These are phyloP conservation scores for Ceratobasidium sp. DNA, from an alignment of 1,284 basidiomycete species.

Conservation along the genomic window DNA sequence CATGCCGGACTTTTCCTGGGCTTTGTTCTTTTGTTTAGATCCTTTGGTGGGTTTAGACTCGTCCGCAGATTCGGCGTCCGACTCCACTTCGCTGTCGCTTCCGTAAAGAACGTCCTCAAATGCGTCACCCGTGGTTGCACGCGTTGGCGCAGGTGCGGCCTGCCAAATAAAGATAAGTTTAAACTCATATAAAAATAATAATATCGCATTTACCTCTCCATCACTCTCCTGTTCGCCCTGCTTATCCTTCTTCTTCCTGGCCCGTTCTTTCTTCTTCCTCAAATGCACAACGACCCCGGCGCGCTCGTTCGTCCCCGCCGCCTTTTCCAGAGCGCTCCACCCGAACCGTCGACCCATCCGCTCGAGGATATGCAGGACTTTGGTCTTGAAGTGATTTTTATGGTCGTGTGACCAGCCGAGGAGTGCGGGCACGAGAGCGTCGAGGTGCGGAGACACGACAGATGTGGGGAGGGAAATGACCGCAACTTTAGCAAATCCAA, in stretches of 20 bases:
- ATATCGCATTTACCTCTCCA: slow-evolving; percentile 56
- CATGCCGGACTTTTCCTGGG: slow-evolving; percentile 54
- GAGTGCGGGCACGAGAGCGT: slow-evolving; percentile 83
- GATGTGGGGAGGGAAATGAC: slow-evolving; percentile 84
- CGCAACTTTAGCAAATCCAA: slow-evolving; percentile 95
- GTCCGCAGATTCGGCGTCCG: slow-evolving; percentile 73
- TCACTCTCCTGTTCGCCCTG: slow-evolving; percentile 63
- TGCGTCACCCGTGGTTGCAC: slow-evolving; percentile 74
- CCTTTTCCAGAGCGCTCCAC: slow-evolving; percentile 76
- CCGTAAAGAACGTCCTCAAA: slow-evolving; percentile 97
- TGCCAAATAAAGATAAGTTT: slow-evolving; percentile 40
- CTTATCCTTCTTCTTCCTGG: slow-evolving; percentile 78
- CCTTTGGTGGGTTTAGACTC: slow-evolving; percentile 48
- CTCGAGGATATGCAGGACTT: slow-evolving; percentile 97
- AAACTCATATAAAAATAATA: too few species aligned
- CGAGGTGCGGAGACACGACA: slow-evolving; percentile 79
- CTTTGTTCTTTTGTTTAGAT: slow-evolving; percentile 56
- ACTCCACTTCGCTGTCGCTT: slow-evolving; percentile 86
- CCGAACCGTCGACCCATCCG: slow-evolving; percentile 92
- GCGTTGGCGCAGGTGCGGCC: slow-evolving; percentile 54
- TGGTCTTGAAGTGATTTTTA: slow-evolving; percentile 98
- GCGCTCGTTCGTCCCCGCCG: slow-evolving; percentile 66
- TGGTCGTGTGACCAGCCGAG: slow-evolving; percentile 96
- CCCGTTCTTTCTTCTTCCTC: slow-evolving; percentile 74
- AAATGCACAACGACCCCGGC: slow-evolving; percentile 70